Base-by-base conservation (phyloP, 805 yeast species). In the Metschnikowia chrysomelidarum region DNA sequence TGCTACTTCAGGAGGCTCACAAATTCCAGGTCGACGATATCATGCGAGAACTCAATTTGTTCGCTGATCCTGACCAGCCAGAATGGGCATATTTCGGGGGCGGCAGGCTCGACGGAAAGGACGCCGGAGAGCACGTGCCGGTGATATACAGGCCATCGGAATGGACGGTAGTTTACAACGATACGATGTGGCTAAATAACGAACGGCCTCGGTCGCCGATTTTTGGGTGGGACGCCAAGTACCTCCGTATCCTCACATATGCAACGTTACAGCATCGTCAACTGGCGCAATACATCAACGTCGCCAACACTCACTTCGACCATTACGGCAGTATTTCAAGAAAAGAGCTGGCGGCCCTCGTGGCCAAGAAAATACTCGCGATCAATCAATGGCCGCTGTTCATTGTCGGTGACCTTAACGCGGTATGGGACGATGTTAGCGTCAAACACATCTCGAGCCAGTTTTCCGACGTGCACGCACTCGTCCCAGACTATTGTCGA, bases 311-410 rank as follows among this genome's bases (percentile, higher is more conserved):
- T 10, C 54, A 50, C 20, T 46, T 49, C 19, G 54, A 50, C 38
- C 55, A 50, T 18, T 27, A 32, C 29, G 55, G 54, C 16, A 7
- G 15, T 3, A 22, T 15, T 10, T 39, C 55, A 3, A 34, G 47
- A 4, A n/a, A 21, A 9, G 41, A 42, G 21, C 29, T 46, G 11
- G 51, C 49, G 7, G 10, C 15, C 18, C 24, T 43, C 16, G 24
- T 50, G 11, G 18, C 32, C 25, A 19, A 14, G 7, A 32, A 32
- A 18, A 41, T 47, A 45, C 19, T 23, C 12, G 11, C 18, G 9
- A 21, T 43, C 27, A 52, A 53, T 40, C 24, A 34, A 15, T 60
- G 67, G 65, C 65, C 65, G 16, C 54, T 62, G 33, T 52, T 60
- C 27, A 34, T 60, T 24, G 27, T 49, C 29, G 65, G 65, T 16